phyloP scores from a whole-genome alignment of 2,329 filamentous ascomycete species.

The Raffaelea ambrosiae region DNA sequence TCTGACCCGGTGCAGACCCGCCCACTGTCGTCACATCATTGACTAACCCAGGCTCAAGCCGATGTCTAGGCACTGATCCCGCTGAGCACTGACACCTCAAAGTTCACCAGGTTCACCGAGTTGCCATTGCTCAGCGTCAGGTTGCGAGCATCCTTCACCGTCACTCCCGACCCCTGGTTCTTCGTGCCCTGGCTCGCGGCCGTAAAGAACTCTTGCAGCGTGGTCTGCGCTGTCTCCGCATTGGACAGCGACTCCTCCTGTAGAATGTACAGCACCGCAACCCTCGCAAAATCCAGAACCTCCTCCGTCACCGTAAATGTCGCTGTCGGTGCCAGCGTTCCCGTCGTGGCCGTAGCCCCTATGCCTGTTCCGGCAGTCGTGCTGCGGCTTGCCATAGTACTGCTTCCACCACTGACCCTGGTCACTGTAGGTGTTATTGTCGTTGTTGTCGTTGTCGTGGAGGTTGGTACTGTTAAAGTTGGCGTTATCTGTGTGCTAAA shows the following conservation, averaged over 20 bases:
- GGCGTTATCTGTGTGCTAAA: slow-evolving; percentile 15
- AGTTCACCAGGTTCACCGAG: slow-evolving; percentile 41
- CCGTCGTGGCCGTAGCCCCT: slow-evolving; percentile 12
- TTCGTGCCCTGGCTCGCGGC: slow-evolving; percentile 16
- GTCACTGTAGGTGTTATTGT: slow-evolving; percentile 2
- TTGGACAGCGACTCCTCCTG: slow-evolving; percentile 42
- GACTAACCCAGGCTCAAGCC: not conserved
- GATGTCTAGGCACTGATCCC: not conserved
- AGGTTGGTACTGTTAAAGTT: slow-evolving; percentile 16
- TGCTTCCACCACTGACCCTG: not conserved
- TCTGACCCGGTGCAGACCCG: too few species aligned
- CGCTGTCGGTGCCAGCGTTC: slow-evolving; percentile 20
- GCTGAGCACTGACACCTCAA: slow-evolving; percentile 12
- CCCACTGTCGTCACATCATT: too few species aligned
- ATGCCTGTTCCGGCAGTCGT: not conserved
- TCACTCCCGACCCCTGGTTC: slow-evolving; percentile 12
- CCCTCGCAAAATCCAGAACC: slow-evolving; percentile 54
- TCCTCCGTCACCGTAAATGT: slow-evolving; percentile 44
- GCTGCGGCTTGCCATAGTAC: not conserved
- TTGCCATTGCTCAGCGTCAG: slow-evolving; percentile 28
- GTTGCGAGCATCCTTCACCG: slow-evolving; percentile 24
- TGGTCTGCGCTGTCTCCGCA: slow-evolving; percentile 45
- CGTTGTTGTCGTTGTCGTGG: slow-evolving; percentile 16
- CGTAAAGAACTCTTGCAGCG: slow-evolving; percentile 47
- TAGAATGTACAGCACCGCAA: slow-evolving; percentile 53